A percentile compares a stretch with the other conserved stretches of the same genome.
Conservation (phyloP, 495 filamentous ascomycete genomes). For the Aspergillus cavernicola region DNA sequence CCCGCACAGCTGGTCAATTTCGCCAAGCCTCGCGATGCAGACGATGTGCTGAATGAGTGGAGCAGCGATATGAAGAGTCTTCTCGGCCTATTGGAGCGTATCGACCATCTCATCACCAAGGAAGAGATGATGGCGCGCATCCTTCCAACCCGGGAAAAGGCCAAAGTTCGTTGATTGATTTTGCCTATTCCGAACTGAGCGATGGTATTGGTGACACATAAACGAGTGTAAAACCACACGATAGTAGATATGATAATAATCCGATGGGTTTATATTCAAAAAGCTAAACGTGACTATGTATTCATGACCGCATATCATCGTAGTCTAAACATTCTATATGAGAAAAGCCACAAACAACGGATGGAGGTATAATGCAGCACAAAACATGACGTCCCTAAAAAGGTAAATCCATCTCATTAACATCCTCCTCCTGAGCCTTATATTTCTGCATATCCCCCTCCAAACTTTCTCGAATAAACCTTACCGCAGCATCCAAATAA, state of each 20-base stretch:
- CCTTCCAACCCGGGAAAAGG: constrained; percentile 62
- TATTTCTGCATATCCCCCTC: constrained; percentile 34
- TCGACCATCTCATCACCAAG: constrained; percentile 98
- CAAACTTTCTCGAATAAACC: constrained; percentile 66
- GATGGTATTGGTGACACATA: constrained; percentile 1
- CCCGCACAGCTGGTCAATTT: constrained; percentile 90
- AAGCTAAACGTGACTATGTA: too few species aligned
- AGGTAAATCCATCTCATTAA: constrained; percentile 65
- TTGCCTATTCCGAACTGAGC: background rate
- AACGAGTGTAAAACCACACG: constrained; percentile 34
- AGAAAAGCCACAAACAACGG: background rate
- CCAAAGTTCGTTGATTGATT: constrained; percentile 38
- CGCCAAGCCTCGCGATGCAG: constrained; percentile 88
- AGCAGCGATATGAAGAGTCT: constrained; percentile 98
- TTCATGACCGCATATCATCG: background rate
- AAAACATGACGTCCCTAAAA: constrained; percentile 40
- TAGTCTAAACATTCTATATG: background rate
- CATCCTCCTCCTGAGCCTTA: constrained; percentile 43
- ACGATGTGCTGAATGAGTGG: constrained; percentile 98
- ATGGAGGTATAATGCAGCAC: background rate
- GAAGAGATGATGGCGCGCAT: constrained; percentile 99
- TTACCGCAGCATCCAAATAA: constrained; percentile 69
- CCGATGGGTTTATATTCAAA: background rate
- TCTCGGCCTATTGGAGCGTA: constrained; percentile 83
- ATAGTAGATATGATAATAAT: constrained; percentile 25